Evolutionary conservation across 78 protist species (phyloP), one percentile per base, ranked within the genome.

Genomic region (Pelomyxa schiedti): DNA sequence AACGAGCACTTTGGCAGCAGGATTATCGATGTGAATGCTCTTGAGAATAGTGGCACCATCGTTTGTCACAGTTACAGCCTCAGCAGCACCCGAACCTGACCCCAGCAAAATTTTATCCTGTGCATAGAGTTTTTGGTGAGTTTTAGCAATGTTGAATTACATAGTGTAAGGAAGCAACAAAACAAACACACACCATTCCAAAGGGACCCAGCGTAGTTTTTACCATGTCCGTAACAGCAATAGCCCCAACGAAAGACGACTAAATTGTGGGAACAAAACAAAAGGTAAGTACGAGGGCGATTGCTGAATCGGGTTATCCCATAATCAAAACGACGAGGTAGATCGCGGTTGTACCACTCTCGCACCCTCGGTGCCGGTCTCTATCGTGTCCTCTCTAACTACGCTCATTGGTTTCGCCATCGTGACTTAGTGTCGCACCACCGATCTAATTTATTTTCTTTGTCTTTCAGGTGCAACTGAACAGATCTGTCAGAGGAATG

Each of bases 141-240:
- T 47, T 22, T 24, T 47, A 47, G 22, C 35, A 47, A 22, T 24
- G n/a, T n/a, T n/a, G n/a, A n/a, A 39, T 28, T 5, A 70, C 6
- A 70, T 8, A 70, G 22, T 8, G 32, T 5, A 35, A 7, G 32
- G 32, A 6, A 52, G 26, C 36, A 69, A 69, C 81, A 65, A 6
- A 8, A 8, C 3, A 3, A 7, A 32, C 1, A 7, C 72, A 8
- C 30, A 75, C 86, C 99, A 97, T 97, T 6, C 99, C 99, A 84
- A 95, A 95, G 29, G 99, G 99, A 16, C 99, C 99, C 8, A 97
- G 92, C 4, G 99, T 96, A n/a, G 97, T 78, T 88, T 94, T 96
- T 38, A 98, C 98, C 8, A 98, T 73, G 78, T 98, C 99, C 22
- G 96, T 79, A 35, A 98, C 64, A 40, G 99, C 99, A 38, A 94